Evolutionary conservation across 768 basidiomycete genomes (phyloP).

Genomic region (Podaxis mareebaensis): DNA sequence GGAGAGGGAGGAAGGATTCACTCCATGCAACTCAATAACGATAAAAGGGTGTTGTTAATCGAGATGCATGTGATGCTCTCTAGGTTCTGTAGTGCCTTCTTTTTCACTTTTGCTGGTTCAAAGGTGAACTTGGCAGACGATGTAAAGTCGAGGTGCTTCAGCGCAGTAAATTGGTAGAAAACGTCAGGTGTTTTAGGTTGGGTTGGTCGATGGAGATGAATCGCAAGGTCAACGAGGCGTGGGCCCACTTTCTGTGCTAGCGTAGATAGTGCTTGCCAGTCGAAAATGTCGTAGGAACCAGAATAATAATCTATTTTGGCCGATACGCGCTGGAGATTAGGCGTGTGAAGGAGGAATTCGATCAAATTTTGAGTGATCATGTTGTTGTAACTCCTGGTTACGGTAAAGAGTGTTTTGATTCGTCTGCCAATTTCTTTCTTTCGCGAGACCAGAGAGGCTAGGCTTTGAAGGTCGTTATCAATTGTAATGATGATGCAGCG

Average conservation of each 20-base stretch:
- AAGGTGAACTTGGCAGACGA: conserved; percentile 6
- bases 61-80: conserved; percentile 6
- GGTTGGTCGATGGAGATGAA: conserved; percentile 2
- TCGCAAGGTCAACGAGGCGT: conserved; percentile 3
- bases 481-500: neutral
- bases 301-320: neutral
- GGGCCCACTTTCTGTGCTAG: conserved; percentile 1
- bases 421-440: conserved; percentile 5
- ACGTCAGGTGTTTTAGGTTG: conserved; percentile 1
- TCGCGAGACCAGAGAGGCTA: neutral
- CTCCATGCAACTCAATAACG: conserved; percentile 2
- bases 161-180: conserved; percentile 1
- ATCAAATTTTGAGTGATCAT: neutral
- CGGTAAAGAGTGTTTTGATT: neutral
- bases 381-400: neutral
- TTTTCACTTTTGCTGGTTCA: neutral
- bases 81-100: conserved; percentile 6
- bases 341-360: neutral
- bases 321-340: conserved; percentile 4
- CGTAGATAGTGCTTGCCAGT: neutral
- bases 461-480: neutral
- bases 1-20: neutral
- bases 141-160: conserved; percentile 2
- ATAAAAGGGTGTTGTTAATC: conserved; percentile 5
- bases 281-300: neutral